Conservation (phyloP, 2,329 filamentous ascomycete genomes). For the Ustilaginoidea virens region DNA sequence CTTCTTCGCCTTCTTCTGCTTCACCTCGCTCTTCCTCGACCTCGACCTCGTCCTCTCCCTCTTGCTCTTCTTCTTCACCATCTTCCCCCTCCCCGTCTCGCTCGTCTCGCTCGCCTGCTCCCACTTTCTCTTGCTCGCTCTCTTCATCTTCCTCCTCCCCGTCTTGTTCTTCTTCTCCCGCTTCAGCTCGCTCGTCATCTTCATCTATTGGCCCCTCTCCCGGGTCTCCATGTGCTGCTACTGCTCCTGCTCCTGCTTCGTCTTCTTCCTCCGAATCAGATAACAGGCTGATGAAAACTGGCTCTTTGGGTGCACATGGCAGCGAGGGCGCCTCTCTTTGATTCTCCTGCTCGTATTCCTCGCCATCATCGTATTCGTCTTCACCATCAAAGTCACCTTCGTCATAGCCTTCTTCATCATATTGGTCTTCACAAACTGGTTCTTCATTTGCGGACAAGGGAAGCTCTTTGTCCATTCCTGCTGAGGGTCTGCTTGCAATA, state of each 20-base stretch:
- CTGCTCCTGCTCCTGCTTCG: conserved; percentile 11
- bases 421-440: conserved; percentile 11
- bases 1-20: not conserved
- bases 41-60: not conserved
- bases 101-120: not conserved
- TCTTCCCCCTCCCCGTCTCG: not conserved
- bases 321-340: conserved; percentile 2
- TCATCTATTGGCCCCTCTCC: not conserved
- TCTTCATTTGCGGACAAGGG: conserved; percentile 9
- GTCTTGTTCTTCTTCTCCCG: not conserved
- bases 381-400: conserved; percentile 6
- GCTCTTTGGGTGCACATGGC: conserved; percentile 13
- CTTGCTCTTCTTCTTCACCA: not conserved
- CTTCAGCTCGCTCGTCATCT: not conserved
- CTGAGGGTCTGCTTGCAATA: not conserved
- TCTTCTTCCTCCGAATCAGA: conserved; percentile 31
- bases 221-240: not conserved
- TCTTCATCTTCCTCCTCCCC: not conserved
- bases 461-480: not conserved
- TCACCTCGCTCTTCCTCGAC: not conserved
- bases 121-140: not conserved
- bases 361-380: conserved; percentile 2
- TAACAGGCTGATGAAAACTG: conserved; percentile 30
- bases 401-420: conserved; percentile 8
- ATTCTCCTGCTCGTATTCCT: not conserved